Evolutionary conservation across 805 yeast genomes (phyloP).

Genomic region (Brettanomyces bruxellensis): DNA sequence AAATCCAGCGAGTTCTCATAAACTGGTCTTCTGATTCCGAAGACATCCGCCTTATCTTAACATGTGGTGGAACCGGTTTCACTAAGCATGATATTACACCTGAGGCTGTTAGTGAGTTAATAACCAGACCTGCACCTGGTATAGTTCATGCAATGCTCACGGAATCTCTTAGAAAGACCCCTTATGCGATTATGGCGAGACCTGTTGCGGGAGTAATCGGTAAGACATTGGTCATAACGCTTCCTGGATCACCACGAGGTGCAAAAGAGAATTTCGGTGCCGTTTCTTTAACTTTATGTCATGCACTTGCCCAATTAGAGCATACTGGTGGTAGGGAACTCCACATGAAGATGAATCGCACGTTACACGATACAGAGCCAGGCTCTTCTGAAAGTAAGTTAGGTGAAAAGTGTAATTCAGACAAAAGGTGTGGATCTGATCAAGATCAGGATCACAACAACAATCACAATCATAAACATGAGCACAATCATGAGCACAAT

Average conservation of each 20-base stretch:
- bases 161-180: conserved; percentile 34
- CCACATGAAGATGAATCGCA: conserved; percentile 25
- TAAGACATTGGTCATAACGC: conserved; percentile 31
- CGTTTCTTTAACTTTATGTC: conserved; percentile 28
- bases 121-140: conserved; percentile 40
- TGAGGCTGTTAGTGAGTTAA: conserved; percentile 35
- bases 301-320: conserved; percentile 32
- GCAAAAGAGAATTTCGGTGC: conserved; percentile 36
- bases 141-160: conserved; percentile 38
- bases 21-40: conserved; percentile 18
- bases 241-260: conserved; percentile 47
- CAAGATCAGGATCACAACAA: background rate
- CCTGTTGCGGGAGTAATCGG: conserved; percentile 40
- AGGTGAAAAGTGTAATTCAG: background rate
- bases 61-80: conserved; percentile 50
- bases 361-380: conserved; percentile 18
- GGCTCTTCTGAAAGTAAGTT: conserved; percentile 5
- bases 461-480: conserved; percentile 2
- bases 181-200: conserved; percentile 39
- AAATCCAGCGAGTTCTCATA: conserved; percentile 22
- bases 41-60: conserved; percentile 27
- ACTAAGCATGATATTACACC: conserved; percentile 38
- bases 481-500: conserved; percentile 6
- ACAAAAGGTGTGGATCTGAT: too few relatives aligned
- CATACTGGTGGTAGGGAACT: conserved; percentile 30